Percentiles rank a stretch among this genome's conserved stretches.
phyloP scores from a whole-genome alignment of 768 basidiomycete genomes.

The Russula compacta region DNA sequence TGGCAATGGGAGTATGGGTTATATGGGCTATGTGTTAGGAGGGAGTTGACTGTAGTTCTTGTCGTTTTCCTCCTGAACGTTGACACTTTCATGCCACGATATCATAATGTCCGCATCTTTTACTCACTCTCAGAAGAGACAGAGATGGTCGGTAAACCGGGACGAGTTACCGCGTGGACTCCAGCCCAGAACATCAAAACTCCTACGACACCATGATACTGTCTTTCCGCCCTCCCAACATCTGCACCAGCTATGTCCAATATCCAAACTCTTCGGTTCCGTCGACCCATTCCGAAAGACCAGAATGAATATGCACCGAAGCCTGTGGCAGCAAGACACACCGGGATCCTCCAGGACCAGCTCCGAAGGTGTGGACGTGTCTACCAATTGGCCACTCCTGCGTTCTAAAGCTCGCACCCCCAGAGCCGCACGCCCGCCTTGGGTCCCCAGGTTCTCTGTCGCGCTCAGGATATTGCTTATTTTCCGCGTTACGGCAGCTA shows the following conservation, averaged over 20 bases:
- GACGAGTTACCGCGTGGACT: too few relatives aligned
- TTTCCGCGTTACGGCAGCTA: conserved; percentile 71
- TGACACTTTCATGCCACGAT: not conserved
- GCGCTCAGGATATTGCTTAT: conserved; percentile 81
- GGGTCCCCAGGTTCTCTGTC: conserved; percentile 75
- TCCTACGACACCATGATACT: too few relatives aligned
- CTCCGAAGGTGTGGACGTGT: conserved; percentile 48
- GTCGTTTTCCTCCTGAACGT: not conserved
- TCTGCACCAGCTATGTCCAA: conserved; percentile 16
- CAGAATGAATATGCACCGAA: conserved; percentile 18
- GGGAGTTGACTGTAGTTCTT: too few relatives aligned
- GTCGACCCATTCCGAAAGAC: conserved; percentile 23
- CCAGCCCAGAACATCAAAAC: too few relatives aligned
- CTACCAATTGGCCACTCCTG: not conserved
- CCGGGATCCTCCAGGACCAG: conserved; percentile 72
- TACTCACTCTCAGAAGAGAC: not conserved
- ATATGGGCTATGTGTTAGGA: too few relatives aligned
- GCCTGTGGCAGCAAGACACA: conserved; percentile 35
- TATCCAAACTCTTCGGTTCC: conserved; percentile 29
- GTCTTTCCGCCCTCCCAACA: not conserved
- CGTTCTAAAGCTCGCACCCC: conserved; percentile 9
- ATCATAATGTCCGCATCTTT: not conserved
- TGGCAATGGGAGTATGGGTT: too few relatives aligned
- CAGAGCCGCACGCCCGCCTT: conserved; percentile 68
- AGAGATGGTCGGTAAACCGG: too few relatives aligned